phyloP scores from a whole-genome alignment of 176 grass and related monocot species.

The Neostapfia colusana region DNA sequence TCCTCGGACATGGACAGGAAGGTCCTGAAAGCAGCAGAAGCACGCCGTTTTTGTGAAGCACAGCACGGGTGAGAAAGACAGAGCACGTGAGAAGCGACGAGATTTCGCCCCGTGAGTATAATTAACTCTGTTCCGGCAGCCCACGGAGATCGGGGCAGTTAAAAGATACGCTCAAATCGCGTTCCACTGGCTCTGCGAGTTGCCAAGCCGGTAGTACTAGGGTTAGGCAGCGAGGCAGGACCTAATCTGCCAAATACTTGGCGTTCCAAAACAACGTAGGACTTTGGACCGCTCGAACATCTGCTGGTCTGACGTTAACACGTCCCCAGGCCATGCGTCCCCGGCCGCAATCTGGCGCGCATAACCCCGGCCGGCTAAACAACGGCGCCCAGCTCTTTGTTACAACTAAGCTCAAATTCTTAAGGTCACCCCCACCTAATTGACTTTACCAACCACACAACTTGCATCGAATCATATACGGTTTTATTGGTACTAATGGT shows the following conservation, averaged over 20 bases:
- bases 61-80: neutral
- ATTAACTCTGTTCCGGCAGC: neutral
- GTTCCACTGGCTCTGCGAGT: neutral
- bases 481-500: neutral
- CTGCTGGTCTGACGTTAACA: neutral
- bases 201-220: neutral
- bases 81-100: neutral
- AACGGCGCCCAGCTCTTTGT: neutral
- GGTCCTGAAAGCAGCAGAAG: neutral
- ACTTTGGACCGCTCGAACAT: neutral
- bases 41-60: neutral
- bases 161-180: constrained; percentile 18
- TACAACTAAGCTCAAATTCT: neutral
- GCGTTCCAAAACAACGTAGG: neutral
- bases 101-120: neutral
- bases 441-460: constrained; percentile 16
- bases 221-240: constrained; percentile 17
- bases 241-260: neutral
- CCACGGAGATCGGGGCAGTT: neutral
- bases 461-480: constrained; percentile 7
- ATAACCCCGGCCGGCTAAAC: neutral
- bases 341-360: too few relatives aligned
- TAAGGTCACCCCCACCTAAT: neutral
- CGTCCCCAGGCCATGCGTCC: too few relatives aligned
- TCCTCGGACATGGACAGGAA: neutral